Evolutionary conservation across 495 filamentous ascomycete genomes (phyloP).

Genomic region (Neurospora sp.): DNA sequence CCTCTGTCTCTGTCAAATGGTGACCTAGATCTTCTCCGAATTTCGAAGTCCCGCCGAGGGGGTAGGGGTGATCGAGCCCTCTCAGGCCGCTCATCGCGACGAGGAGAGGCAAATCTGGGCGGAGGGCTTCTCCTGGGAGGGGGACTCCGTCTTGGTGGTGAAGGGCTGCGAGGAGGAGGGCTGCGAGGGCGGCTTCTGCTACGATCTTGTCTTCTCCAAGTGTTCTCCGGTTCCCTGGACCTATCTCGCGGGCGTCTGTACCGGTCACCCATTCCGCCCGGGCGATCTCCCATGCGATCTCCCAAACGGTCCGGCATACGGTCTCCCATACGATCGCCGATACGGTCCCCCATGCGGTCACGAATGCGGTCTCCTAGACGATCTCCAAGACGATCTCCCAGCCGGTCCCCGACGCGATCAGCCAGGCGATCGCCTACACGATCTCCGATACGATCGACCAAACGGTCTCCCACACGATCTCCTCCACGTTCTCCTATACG

Average conservation of each 20-base stretch:
- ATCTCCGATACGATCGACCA: conserved; percentile 21
- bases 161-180: conserved; percentile 24
- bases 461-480: conserved; percentile 7
- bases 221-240: conserved; percentile 20
- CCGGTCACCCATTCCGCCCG: conserved; percentile 23
- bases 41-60: conserved; percentile 16
- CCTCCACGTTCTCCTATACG: conserved; percentile 16
- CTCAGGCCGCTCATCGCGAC: conserved; percentile 24
- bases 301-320: background rate
- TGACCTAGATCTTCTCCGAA: conserved; percentile 35
- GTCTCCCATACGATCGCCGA: background rate
- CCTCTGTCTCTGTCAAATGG: conserved; percentile 34
- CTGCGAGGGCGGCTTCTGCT: conserved; percentile 32
- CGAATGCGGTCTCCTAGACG: background rate
- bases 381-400: conserved; percentile 4
- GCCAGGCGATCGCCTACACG: conserved; percentile 29
- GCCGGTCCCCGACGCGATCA: conserved; percentile 20
- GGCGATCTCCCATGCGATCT: conserved; percentile 3
- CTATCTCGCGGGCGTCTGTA: conserved; percentile 19
- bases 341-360: background rate
- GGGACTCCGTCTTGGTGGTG: conserved; percentile 24
- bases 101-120: conserved; percentile 32
- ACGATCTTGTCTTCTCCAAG: conserved; percentile 15
- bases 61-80: conserved; percentile 19
- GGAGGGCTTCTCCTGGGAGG: conserved; percentile 20